A percentile compares a stretch with the other conserved stretches of the same genome.
Conservation (phyloP, 2,329 filamentous ascomycete species). For the Microsporum ferrugineum region DNA sequence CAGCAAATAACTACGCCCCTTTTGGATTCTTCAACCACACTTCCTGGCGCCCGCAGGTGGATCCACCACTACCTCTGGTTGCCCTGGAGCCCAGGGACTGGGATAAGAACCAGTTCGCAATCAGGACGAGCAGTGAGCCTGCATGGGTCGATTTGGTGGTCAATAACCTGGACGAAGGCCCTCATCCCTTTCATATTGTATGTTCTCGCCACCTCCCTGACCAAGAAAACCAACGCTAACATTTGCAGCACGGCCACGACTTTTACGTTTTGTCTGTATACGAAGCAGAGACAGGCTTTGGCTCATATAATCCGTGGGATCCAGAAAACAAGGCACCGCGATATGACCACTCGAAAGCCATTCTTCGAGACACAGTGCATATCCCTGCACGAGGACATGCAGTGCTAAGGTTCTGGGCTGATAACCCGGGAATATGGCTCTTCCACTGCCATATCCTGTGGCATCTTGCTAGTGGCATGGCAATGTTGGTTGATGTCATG, state of each 20-base stretch:
- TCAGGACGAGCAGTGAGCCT: constrained; percentile 21
- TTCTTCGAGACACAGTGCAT: constrained; percentile 14
- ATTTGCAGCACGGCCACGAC: constrained; percentile 25
- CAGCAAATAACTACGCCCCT: constrained; percentile 34
- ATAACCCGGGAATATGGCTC: constrained; percentile 47
- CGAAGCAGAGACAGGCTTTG: constrained; percentile 25
- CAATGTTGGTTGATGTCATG: constrained; percentile 30
- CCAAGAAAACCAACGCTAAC: background rate
- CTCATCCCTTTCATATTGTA: constrained; percentile 42
- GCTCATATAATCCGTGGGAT: constrained; percentile 29
- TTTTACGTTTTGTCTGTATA: constrained; percentile 25
- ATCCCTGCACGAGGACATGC: constrained; percentile 38
- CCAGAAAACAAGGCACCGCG: constrained; percentile 5
- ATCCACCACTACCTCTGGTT: constrained; percentile 26
- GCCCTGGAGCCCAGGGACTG: constrained; percentile 27
- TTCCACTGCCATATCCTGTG: constrained; percentile 52
- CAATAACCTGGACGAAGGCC: constrained; percentile 42
- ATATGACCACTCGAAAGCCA: constrained; percentile 11
- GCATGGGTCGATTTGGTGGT: constrained; percentile 39
- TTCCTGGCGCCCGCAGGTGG: constrained; percentile 32
- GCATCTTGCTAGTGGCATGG: constrained; percentile 41
- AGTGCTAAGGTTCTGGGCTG: constrained; percentile 39
- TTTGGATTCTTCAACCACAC: constrained; percentile 41
- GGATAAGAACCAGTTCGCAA: constrained; percentile 34
- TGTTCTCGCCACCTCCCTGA: constrained; percentile 6